phyloP scores from a whole-genome alignment of 139 green algal genomes.

The Closterium sp. region DNA sequence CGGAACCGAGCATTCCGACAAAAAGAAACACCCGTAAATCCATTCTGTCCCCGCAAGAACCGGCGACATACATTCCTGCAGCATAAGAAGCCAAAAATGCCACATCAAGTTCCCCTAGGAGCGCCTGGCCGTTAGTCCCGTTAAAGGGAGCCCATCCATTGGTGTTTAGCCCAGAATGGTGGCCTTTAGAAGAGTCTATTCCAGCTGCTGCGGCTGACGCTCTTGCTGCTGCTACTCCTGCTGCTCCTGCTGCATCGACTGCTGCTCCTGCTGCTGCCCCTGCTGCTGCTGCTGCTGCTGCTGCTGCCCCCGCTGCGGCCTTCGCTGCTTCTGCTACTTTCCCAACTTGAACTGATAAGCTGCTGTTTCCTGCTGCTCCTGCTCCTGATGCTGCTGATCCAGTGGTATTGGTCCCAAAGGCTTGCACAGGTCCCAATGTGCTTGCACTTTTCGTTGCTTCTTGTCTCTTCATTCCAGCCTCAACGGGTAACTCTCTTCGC shows the following conservation, averaged over 20 bases:
- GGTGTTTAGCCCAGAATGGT: slow-evolving; percentile 25
- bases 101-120: slow-evolving; percentile 82
- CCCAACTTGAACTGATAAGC: not conserved
- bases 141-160: slow-evolving; percentile 92
- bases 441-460: not conserved
- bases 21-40: slow-evolving; percentile 86
- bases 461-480: not conserved
- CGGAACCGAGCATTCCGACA: slow-evolving; percentile 78
- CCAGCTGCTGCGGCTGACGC: not conserved
- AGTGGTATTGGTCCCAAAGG: not conserved
- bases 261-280: not conserved
- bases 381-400: not conserved
- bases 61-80: slow-evolving; percentile 83
- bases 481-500: not conserved
- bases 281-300: not conserved
- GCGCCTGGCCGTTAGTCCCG: slow-evolving; percentile 63
- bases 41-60: slow-evolving; percentile 80
- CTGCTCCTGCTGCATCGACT: not conserved
- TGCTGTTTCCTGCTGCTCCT: not conserved
- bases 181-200: not conserved
- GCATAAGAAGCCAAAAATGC: slow-evolving; percentile 86
- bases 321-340: not conserved
- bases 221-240: not conserved
- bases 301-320: not conserved
- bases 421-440: not conserved